Base-by-base conservation (phyloP, 495 filamentous ascomycete species). In the Barbatosphaeria neglecta region DNA sequence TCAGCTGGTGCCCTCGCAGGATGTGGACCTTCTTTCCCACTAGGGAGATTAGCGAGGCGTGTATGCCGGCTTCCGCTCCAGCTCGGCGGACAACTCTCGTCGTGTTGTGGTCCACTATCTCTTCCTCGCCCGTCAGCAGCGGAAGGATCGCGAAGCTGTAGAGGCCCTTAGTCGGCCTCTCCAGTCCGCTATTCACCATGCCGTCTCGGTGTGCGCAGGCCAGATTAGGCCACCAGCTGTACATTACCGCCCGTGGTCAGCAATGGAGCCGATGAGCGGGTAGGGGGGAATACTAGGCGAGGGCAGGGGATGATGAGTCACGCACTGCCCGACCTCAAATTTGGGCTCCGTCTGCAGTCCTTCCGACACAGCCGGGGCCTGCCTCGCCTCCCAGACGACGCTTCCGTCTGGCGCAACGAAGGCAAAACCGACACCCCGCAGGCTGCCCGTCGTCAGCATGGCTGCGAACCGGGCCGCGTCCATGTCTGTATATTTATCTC, bases 181-280 rank as follows among this genome's bases (percentile, higher is more conserved):
- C 66, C 3, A 35, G 17, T 15, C 59, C 59, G 28, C 42, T 57
- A 0, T 50, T 54, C 15, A 75, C 63, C 23, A 74, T 65, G 13
- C 73, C 70, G 44, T 75, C 72, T 9, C 67, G 62, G 33, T 62
- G 53, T 1, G 66, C 69, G 44, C 69, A 75, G 8, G 65, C 57
- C 1, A 74, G 57, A 48, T 69, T 68, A 17, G 68, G 46, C 70
- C 70, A 76, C 71, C 69, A 76, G 41, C 70, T 74, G 18, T 3
- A 18, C n/a, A n/a, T n/a, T n/a, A 15, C 33, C 35, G 20, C 17
- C 10, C 7, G 31, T 25, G 19, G 44, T 61, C 31, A 58, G 48
- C 41, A 31, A 41, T 17, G 28, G 0, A 25, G 6, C 6, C 7
- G 11, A 22, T 15, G 7, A 6, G 22, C 10, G 25, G 4, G 16